Conservation (phyloP, 208 protist genomes). For the Phytomonas serpens region DNA sequence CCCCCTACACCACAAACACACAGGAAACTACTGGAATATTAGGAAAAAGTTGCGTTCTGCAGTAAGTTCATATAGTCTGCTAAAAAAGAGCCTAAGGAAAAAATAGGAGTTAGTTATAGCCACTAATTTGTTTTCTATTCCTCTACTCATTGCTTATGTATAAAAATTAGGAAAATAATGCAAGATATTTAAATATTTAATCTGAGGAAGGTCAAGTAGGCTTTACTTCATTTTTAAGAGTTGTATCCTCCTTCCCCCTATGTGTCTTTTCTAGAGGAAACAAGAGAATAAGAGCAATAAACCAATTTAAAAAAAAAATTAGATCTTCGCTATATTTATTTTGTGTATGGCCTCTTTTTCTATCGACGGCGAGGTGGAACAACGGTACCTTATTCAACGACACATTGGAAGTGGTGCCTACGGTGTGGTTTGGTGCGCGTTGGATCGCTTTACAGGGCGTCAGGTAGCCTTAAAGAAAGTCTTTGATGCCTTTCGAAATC, state of each 20-base stretch:
- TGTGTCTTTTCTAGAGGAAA: neutral
- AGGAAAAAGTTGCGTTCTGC: neutral
- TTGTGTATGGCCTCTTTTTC: conserved; percentile 13
- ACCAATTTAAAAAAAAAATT: neutral
- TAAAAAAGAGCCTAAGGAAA: neutral
- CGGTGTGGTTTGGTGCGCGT: conserved; percentile 93
- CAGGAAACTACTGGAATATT: neutral
- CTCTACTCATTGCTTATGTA: conserved; percentile 4
- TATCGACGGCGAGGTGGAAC: conserved; percentile 88
- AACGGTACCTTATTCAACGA: conserved; percentile 90
- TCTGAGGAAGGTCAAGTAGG: neutral
- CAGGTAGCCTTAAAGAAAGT: conserved; percentile 96
- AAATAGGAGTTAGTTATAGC: neutral
- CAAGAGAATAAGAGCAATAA: neutral
- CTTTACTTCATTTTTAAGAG: neutral
- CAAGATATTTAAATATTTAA: neutral
- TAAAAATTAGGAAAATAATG: neutral
- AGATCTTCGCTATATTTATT: conserved; percentile 5
- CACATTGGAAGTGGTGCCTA: conserved; percentile 95
- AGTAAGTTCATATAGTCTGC: neutral
- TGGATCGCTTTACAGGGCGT: conserved; percentile 78
- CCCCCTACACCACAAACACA: neutral
- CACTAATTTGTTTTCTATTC: conserved; percentile 6
- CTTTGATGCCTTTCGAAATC: conserved; percentile 94
- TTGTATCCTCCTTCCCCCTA: neutral